Percentiles rank a stretch among this genome's conserved stretches.
Evolutionary conservation across 257 asterid species (phyloP).

Genomic region (Phtheirospermum japonicum): DNA sequence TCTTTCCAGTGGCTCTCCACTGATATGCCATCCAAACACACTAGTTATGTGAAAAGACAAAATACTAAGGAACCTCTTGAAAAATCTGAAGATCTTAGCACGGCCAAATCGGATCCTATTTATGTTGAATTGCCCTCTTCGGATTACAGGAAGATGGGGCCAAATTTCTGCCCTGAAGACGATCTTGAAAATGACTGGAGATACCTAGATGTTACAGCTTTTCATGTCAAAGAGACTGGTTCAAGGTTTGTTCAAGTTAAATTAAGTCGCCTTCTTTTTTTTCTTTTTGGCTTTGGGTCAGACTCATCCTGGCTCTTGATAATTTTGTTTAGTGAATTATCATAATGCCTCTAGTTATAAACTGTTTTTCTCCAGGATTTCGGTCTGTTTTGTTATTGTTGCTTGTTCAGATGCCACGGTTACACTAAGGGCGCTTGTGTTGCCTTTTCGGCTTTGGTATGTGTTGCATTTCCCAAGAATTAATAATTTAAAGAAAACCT

Average conservation of each 20-base stretch:
- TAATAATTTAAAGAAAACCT: background rate
- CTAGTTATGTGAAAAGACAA: slow-evolving; percentile 42
- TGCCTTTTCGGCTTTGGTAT: slow-evolving; percentile 83
- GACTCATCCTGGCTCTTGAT: slow-evolving; percentile 13
- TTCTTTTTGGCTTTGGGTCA: too few species aligned
- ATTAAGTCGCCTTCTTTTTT: slow-evolving; percentile 1
- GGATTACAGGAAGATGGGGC: slow-evolving; percentile 30
- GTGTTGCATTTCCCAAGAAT: slow-evolving; percentile 21
- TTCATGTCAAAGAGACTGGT: slow-evolving; percentile 66
- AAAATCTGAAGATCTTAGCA: slow-evolving; percentile 31
- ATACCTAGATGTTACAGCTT: slow-evolving; percentile 91
- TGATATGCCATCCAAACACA: slow-evolving; percentile 73
- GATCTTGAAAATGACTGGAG: slow-evolving; percentile 86
- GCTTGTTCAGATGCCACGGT: slow-evolving; percentile 97
- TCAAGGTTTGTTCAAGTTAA: slow-evolving; percentile 57
- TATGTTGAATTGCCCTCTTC: slow-evolving; percentile 38
- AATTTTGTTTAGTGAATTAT: slow-evolving; percentile 24
- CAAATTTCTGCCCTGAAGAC: slow-evolving; percentile 45
- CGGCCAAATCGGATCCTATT: slow-evolving; percentile 25
- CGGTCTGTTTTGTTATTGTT: slow-evolving; percentile 72
- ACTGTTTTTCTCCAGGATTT: slow-evolving; percentile 53
- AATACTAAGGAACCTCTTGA: slow-evolving; percentile 35
- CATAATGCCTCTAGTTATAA: slow-evolving; percentile 2
- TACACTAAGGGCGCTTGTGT: slow-evolving; percentile 79
- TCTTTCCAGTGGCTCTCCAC: slow-evolving; percentile 94